Conservation (phyloP, 2,329 filamentous ascomycete species). For the Apiospora hydei region DNA sequence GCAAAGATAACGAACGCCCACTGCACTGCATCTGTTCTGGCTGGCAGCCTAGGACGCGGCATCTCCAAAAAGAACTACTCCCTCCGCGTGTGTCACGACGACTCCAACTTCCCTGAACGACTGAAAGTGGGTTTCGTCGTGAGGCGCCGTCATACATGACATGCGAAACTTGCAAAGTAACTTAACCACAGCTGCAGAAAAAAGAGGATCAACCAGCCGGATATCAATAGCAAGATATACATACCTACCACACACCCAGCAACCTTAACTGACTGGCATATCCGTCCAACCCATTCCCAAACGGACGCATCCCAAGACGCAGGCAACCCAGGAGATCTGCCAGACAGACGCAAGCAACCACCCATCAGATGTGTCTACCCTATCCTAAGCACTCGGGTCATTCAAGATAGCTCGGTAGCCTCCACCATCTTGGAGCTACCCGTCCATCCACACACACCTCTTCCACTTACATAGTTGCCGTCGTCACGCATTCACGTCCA, state of each 20-base stretch:
- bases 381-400: constrained; percentile 23
- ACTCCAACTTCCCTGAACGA: constrained; percentile 21
- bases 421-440: constrained; percentile 37
- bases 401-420: constrained; percentile 29
- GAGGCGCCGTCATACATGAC: constrained; percentile 23
- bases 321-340: constrained; percentile 25
- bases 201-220: constrained; percentile 20
- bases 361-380: constrained; percentile 24
- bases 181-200: constrained; percentile 26
- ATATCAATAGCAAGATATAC: constrained; percentile 21
- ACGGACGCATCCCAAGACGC: constrained; percentile 26
- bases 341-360: constrained; percentile 26
- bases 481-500: constrained; percentile 27
- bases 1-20: constrained; percentile 26
- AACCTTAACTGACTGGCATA: constrained; percentile 25
- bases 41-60: background rate
- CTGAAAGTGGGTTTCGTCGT: constrained; percentile 15
- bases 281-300: constrained; percentile 26
- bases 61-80: background rate
- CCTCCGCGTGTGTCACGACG: background rate
- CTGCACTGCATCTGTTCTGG: background rate
- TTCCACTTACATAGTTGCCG: constrained; percentile 30
- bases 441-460: constrained; percentile 38
- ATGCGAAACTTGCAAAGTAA: constrained; percentile 22
- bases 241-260: constrained; percentile 22